phyloP scores from a whole-genome alignment of 2,329 filamentous ascomycete genomes.

The Trichoderma sp. region DNA sequence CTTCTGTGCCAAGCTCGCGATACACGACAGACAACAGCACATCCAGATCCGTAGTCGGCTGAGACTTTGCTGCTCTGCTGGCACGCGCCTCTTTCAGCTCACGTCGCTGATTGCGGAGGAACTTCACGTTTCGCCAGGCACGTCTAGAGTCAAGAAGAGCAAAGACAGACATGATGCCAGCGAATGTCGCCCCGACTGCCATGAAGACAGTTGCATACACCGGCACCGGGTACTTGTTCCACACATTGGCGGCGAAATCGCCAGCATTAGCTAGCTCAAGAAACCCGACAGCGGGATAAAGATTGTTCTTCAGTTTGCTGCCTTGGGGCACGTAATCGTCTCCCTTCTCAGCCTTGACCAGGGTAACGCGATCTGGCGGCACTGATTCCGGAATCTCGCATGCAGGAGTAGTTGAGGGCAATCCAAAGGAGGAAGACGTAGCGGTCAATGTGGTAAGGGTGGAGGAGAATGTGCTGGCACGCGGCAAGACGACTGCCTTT shows the following conservation, averaged over 20 bases:
- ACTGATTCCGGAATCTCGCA: not conserved
- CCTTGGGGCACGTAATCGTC: not conserved
- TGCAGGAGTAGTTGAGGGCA: not conserved
- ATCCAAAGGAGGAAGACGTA: not conserved
- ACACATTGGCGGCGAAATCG: constrained; percentile 57
- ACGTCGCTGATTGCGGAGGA: constrained; percentile 42
- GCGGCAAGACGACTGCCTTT: constrained; percentile 6
- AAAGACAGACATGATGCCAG: constrained; percentile 43
- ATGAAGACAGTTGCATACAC: constrained; percentile 48
- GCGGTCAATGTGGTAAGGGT: not conserved
- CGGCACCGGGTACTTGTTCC: constrained; percentile 51
- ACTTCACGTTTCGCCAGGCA: constrained; percentile 44
- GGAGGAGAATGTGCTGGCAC: constrained; percentile 3
- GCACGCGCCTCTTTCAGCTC: constrained; percentile 29
- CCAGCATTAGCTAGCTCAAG: constrained; percentile 54
- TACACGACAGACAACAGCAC: constrained; percentile 43
- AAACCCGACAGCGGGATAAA: constrained; percentile 41
- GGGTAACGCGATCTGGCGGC: constrained; percentile 3
- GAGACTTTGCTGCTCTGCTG: constrained; percentile 11
- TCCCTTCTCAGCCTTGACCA: constrained; percentile 1
- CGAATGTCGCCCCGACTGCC: constrained; percentile 49
- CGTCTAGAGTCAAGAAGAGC: constrained; percentile 43
- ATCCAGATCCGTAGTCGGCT: constrained; percentile 28
- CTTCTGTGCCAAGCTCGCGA: constrained; percentile 49
- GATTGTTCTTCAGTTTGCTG: constrained; percentile 22